Base-by-base conservation (phyloP, 1,139 yeast species). In the Fermentozyma sake region DNA sequence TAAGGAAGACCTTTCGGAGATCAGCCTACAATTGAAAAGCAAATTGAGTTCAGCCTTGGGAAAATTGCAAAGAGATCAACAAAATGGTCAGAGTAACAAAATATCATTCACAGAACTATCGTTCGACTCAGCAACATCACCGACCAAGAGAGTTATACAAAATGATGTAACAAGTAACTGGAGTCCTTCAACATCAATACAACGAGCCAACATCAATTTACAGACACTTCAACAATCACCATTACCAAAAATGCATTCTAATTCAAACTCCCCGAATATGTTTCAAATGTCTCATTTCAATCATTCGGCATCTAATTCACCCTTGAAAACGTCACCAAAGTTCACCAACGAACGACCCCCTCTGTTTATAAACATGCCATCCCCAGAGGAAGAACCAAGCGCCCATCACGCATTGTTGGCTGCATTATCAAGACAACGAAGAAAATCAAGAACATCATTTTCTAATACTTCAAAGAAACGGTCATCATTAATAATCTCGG, bases 371-470 rank as follows among this genome's bases (percentile, higher is more conserved):
- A 28, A 35, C 30, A 39, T 58, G 5, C 64, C 62, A 2, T 46
- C 52, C 8, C 59, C 61, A 1, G 63, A 61, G 27, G 68, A 61
- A 35, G 70, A 62, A 34, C 44, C 60, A 10, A 61, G 68, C 40
- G 72, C 72, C 5, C 72, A 65, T 32, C 55, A 54, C 35, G 72
- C 72, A 3, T 49, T 66, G 24, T 45, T 62, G 38, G 69, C 70
- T 2, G 67, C 72, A 1, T 44, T 64, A 21, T 49, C 55, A 7
- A 38, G 67, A 26, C 61, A 55, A 30, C 37, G 48, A 29, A 38
- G 50, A 17, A 46, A 44, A 28, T 44, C 55, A 10, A 37, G 53
- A 18, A 29, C 44, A 2, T 44, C 50, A 3, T 39, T 46, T 18
- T 33, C 37, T 9, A 33, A 40, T 17, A 38, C 37, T 3, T 22